These are phyloP conservation scores for Cardamine occulta DNA, from an alignment of 345 rosid genomes.

Conservation along the genomic window DNA sequence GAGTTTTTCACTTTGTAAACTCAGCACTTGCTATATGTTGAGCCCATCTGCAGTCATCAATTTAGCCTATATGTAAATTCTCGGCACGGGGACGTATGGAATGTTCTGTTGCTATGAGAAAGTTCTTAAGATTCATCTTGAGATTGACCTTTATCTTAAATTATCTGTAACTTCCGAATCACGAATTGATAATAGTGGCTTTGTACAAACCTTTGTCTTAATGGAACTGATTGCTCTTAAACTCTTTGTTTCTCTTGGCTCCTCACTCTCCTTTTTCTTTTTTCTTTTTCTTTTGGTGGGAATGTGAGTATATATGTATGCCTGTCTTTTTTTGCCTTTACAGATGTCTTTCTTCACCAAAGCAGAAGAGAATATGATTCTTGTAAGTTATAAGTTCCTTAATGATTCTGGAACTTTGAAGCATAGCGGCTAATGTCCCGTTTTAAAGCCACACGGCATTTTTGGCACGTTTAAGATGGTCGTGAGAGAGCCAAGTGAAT, in stretches of 20 bases:
- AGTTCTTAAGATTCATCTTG: constrained; percentile 16
- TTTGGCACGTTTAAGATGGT: constrained; percentile 17
- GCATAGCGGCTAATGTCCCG: constrained; percentile 33
- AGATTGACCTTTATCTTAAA: constrained; percentile 1
- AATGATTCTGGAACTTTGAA: constrained; percentile 28
- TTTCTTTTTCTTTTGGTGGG: neutral
- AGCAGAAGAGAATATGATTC: constrained; percentile 44
- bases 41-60: constrained; percentile 42
- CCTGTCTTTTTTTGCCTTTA: constrained; percentile 6
- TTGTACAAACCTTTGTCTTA: constrained; percentile 7
- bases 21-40: constrained; percentile 35
- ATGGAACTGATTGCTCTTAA: neutral
- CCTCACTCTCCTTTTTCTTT: neutral
- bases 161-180: neutral
- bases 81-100: constrained; percentile 27
- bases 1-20: constrained; percentile 41
- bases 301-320: neutral
- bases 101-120: constrained; percentile 34
- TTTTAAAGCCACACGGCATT: constrained; percentile 20
- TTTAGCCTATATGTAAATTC: constrained; percentile 36
- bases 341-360: constrained; percentile 29
- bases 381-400: constrained; percentile 27
- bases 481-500: constrained; percentile 24
- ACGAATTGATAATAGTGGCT: neutral
- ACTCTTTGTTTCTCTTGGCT: neutral